Base-by-base conservation (phyloP, 164 flowering plant genomes). In the Stephania japonica region DNA sequence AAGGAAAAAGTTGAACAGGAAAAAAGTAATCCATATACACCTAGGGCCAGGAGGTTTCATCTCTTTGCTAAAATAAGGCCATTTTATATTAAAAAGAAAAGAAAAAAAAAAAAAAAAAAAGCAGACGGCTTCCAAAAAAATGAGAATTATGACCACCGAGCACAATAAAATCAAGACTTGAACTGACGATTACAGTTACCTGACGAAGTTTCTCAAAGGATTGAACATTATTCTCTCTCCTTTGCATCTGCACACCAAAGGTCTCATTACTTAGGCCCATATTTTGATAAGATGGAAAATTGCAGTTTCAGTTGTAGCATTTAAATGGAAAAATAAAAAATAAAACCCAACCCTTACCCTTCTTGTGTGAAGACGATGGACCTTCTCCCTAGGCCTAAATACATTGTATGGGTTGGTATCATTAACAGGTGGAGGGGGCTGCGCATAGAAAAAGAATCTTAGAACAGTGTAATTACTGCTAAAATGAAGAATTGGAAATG, bases 121-220 rank as follows among this genome's bases (percentile, higher is more conserved):
- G 7, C 5, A 11, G 7, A 71, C 50, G 4, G 50, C 18, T 44
- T 14, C 16, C 16, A 13, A 71, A 68, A 41, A 25, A 38, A 59
- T 8, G 25, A 7, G 21, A 47, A 24, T 8, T 19, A 49, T 16
- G 21, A 38, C 49, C 69, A 69, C 47, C 49, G 38, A 19, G 9
- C n/a, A 71, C 70, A 41, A 7, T 18, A 61, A 18, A 67, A 27
- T 56, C 26, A 56, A 43, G 6, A 23, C 26, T 14, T 1, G 26
- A n/a, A 11, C 21, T 5, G 59, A 62, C 26, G 68, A 65, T 67
- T 62, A 65, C 62, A 38, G 76, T 81, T 67, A 94, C 98, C 94
- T 92, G 97, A 56, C 99, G 97, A 83, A 96, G 96, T 89, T 93
- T 96, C 77, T 96, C 98, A 85, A 96, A 96, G 50, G 99, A 96